Percentiles rank a stretch among this genome's conserved stretches.
Evolutionary conservation across 805 yeast genomes (phyloP).

Genomic region (Pichia occidentalis): DNA sequence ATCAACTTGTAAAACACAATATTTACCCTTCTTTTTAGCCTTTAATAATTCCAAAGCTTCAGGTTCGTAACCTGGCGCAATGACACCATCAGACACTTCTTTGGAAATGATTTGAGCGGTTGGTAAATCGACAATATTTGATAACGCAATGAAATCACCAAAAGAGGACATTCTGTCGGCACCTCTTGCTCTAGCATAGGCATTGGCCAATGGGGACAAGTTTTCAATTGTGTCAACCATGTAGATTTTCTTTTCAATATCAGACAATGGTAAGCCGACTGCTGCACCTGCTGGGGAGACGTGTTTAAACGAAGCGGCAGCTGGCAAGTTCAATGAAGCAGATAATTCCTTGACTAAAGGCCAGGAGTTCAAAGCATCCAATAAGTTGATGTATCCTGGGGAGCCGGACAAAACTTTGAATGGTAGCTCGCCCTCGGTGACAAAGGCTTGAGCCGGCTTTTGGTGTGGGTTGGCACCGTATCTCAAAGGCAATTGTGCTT

Average conservation of each 20-base stretch:
- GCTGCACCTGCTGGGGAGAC: slow-evolving; percentile 99
- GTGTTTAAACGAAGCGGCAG: slow-evolving; percentile 98
- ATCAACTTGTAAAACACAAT: slow-evolving; percentile 93
- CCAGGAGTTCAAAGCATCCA: slow-evolving; percentile 98
- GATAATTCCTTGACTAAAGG: slow-evolving; percentile 95
- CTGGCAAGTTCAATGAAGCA: slow-evolving; percentile 90
- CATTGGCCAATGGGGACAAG: slow-evolving; percentile 93
- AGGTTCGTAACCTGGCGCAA: slow-evolving; percentile 93
- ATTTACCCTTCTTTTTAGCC: slow-evolving; percentile 95
- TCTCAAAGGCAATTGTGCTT: slow-evolving; percentile 86
- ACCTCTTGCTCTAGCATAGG: slow-evolving; percentile 99
- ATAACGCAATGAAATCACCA: slow-evolving; percentile 96
- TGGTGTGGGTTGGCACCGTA: slow-evolving; percentile 99
- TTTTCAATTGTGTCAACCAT: slow-evolving; percentile 93
- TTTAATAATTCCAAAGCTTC: slow-evolving; percentile 86
- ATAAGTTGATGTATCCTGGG: slow-evolving; percentile 94
- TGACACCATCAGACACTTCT: slow-evolving; percentile 97
- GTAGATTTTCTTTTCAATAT: slow-evolving; percentile 88
- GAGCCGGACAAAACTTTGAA: slow-evolving; percentile 91
- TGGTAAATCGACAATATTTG: slow-evolving; percentile 92
- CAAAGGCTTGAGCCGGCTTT: slow-evolving; percentile 97
- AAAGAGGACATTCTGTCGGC: slow-evolving; percentile 99
- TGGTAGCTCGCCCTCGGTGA: slow-evolving; percentile 80
- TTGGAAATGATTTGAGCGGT: slow-evolving; percentile 96
- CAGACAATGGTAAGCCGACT: slow-evolving; percentile 89